Conservation (phyloP, 140 eudicot genomes). For the Cichorium intybus region DNA sequence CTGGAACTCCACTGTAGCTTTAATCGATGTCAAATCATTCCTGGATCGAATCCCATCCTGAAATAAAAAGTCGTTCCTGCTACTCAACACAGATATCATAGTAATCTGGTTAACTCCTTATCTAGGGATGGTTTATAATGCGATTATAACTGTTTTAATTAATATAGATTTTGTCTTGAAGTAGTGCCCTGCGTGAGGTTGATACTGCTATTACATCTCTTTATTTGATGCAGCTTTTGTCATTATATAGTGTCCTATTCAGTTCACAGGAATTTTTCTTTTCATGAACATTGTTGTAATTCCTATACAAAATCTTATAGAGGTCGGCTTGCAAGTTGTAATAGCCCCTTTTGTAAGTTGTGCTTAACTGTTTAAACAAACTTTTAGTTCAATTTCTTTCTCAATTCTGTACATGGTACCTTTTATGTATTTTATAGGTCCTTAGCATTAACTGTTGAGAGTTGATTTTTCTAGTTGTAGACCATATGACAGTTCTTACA, state of each 20-base stretch:
- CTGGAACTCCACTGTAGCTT: too few species aligned
- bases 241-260: constrained; percentile 9
- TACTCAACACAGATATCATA: too few species aligned
- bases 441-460: too few species aligned
- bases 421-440: too few species aligned
- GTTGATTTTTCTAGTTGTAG: too few species aligned
- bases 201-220: constrained; percentile 1
- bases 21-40: too few species aligned
- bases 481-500: too few species aligned
- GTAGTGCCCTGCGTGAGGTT: constrained; percentile 18
- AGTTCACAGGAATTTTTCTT: neutral
- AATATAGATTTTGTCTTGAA: neutral
- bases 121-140: neutral
- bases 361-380: neutral
- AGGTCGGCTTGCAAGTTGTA: constrained; percentile 16
- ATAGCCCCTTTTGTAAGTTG: constrained; percentile 6
- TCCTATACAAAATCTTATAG: neutral
- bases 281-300: neutral
- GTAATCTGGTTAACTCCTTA: neutral
- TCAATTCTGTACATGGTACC: neutral
- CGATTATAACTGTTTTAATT: neutral
- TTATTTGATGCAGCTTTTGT: constrained; percentile 11
- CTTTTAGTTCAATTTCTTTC: neutral
- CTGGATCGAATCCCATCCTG: too few species aligned
- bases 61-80: too few species aligned